Base-by-base conservation (phyloP, 1,284 basidiomycete species). In the Kwoniella shivajii region DNA sequence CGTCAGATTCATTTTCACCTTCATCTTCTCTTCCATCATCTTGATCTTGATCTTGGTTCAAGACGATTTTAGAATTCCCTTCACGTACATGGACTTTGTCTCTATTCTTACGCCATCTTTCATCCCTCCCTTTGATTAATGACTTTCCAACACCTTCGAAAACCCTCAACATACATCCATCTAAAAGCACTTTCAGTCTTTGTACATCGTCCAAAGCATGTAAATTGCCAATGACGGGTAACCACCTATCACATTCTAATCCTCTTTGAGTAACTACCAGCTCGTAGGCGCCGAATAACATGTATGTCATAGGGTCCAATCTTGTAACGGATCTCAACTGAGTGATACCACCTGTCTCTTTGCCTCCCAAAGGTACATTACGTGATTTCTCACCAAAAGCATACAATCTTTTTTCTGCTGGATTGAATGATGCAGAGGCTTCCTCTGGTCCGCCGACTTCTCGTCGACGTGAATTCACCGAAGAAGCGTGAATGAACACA, bases 211-310 rank as follows among this genome's bases (percentile, higher is more conserved):
- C 90, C 62, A 98, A 79, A 5, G 86, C 85, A 65, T 88, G 84
- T 57, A 87, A 74, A 64, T 88, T 83, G 41, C 93, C 93, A 26
- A 86, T 82, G 49, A 97, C 84, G 10, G 92, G 91, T 22, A 97
- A 80, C 94, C 94, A 98, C 43, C 85, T 85, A 70, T 98, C 94
- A 72, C 91, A 94, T 71, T 89, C 86, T 29, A 93, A 76, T 2
- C 90, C 89, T 16, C 84, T 82, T 41, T 84, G 82, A 0, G 83
- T 84, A 43, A 87, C 83, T 56, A 84, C 78, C 39, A 93, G 83
- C 54, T 88, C 83, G 74, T 90, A 86, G 0, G 92, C 92, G 13
- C 94, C 94, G 66, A 98, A 97, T 10, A 98, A 82, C 79, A 96
- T 85, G 74, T 93, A 96, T 1, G 89, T 88, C 81, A 97, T 82